Percentiles rank a stretch among this genome's conserved stretches.
Conservation (phyloP, 352 stramenopile species). For the Globisporangium alternatum region DNA sequence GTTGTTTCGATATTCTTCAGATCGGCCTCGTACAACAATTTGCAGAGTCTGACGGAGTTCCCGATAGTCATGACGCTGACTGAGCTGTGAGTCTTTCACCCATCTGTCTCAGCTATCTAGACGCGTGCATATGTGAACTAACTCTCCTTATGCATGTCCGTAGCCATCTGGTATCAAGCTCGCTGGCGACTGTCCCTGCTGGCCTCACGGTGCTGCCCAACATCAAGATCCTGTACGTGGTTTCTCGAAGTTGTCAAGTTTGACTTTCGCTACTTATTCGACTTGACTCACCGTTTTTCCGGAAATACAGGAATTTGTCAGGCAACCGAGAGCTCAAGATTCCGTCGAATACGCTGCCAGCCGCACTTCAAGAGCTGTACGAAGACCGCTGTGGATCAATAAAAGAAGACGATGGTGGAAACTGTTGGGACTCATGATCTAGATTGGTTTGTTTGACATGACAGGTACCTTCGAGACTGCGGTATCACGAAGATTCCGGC, state of each 20-base stretch:
- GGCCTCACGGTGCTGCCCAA: conserved; percentile 14
- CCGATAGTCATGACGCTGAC: conserved; percentile 15
- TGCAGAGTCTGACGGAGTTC: conserved; percentile 7
- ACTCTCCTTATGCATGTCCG: not conserved
- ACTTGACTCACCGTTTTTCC: not conserved
- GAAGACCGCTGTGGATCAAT: not conserved
- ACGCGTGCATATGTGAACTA: not conserved
- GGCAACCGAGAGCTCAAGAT: conserved; percentile 12
- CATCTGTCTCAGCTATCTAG: not conserved
- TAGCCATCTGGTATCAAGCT: conserved; percentile 11
- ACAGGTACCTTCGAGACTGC: conserved; percentile 15
- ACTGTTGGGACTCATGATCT: not conserved
- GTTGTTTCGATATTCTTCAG: not conserved
- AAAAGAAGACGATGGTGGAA: not conserved
- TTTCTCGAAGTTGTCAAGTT: not conserved
- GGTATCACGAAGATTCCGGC: conserved; percentile 10
- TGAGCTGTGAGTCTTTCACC: conserved; percentile 5
- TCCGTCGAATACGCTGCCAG: conserved; percentile 18
- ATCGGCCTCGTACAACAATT: conserved; percentile 16
- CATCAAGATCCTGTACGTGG: conserved; percentile 21
- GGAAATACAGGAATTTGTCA: conserved; percentile 12
- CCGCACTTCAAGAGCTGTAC: conserved; percentile 15
- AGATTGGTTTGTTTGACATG: not conserved
- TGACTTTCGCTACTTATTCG: not conserved
- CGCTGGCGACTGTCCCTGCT: conserved; percentile 6